Conservation (phyloP, 2,329 filamentous ascomycete genomes). For the Colletotrichum plurivorum region DNA sequence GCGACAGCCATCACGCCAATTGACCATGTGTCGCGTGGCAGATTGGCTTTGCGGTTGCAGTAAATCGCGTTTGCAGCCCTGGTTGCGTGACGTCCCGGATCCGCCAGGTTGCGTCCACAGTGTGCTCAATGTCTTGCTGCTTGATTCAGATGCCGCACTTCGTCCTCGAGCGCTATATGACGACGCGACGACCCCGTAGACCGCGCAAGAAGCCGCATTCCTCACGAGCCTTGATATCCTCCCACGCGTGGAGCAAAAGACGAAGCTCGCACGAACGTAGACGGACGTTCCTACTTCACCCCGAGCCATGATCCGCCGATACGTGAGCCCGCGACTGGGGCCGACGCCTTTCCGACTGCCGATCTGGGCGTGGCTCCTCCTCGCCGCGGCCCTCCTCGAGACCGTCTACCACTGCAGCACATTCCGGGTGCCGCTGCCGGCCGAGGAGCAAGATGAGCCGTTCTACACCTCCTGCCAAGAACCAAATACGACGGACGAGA, state of each 20-base stretch:
- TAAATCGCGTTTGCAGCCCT: neutral
- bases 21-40: conserved; percentile 1
- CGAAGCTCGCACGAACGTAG: neutral
- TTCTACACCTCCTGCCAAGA: conserved; percentile 35
- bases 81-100: conserved; percentile 1
- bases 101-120: conserved; percentile 1
- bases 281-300: neutral
- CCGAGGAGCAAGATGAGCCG: conserved; percentile 24
- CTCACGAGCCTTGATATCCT: neutral
- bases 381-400: conserved; percentile 27
- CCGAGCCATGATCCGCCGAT: conserved; percentile 30
- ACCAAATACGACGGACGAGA: conserved; percentile 38
- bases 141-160: conserved; percentile 12
- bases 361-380: conserved; percentile 28
- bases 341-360: conserved; percentile 13
- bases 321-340: conserved; percentile 24
- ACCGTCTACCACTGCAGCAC: conserved; percentile 17
- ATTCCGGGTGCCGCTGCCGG: conserved; percentile 24
- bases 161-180: neutral
- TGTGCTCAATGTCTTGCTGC: conserved; percentile 7
- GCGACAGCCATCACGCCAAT: neutral
- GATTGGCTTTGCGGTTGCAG: conserved; percentile 14
- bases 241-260: conserved; percentile 2
- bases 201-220: conserved; percentile 1
- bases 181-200: neutral